These are phyloP conservation scores for Breviolum minutum DNA, from an alignment of 73 alveolate genomes.

Conservation along the genomic window DNA sequence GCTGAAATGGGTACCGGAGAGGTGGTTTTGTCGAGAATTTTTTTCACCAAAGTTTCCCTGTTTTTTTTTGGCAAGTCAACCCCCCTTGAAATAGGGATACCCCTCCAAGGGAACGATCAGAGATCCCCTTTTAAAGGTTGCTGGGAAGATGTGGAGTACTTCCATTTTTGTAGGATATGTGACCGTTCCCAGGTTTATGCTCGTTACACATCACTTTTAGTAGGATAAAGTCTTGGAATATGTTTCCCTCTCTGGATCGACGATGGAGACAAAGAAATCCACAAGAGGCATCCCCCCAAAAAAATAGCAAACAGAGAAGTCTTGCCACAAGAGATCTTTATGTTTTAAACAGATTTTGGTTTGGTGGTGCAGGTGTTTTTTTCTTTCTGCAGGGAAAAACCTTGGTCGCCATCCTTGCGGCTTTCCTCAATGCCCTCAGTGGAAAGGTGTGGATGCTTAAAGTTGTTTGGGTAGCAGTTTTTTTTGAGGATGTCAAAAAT, in stretches of 20 bases:
- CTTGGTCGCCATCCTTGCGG: conserved; percentile 91
- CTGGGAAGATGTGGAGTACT: too few species aligned
- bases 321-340: not conserved
- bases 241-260: too few species aligned
- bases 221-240: too few species aligned
- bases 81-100: not conserved
- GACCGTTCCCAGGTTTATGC: too few species aligned
- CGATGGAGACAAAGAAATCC: too few species aligned
- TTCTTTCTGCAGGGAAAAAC: conserved; percentile 74
- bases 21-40: not conserved
- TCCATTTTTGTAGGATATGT: too few species aligned
- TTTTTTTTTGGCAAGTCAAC: not conserved
- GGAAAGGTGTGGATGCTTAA: conserved; percentile 39
- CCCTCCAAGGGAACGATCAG: not conserved
- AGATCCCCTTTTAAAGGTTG: too few species aligned
- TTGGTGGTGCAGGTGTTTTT: not conserved
- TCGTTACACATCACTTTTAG: too few species aligned
- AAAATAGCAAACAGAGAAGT: not conserved
- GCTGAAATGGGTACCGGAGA: conserved; percentile 95
- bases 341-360: too few species aligned
- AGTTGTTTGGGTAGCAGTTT: not conserved
- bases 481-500: not conserved
- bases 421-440: conserved; percentile 77
- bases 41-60: not conserved
- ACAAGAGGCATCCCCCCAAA: too few species aligned